A percentile compares a stretch with the other conserved stretches of the same genome.
Conservation (phyloP, 805 yeast species). For the Candida insectorum region DNA sequence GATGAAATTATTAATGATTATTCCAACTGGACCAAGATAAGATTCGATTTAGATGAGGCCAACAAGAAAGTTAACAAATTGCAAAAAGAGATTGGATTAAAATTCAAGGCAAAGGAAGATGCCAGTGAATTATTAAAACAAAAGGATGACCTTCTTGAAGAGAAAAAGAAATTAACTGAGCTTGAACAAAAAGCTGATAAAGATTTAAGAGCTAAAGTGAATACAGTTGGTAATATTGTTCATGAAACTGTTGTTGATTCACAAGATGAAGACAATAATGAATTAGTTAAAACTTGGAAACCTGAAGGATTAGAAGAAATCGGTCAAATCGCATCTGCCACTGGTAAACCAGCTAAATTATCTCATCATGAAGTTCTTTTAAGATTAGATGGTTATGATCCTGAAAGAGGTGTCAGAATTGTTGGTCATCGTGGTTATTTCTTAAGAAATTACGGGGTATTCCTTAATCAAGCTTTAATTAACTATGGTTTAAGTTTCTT, state of each 20-base stretch:
- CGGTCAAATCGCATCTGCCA: conserved; percentile 68
- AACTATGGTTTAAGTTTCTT: conserved; percentile 91
- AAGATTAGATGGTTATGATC: conserved; percentile 96
- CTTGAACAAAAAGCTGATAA: conserved; percentile 79
- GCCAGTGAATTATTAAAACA: conserved; percentile 77
- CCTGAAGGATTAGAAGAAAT: conserved; percentile 66
- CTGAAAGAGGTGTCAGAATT: conserved; percentile 96
- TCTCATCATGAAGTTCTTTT: conserved; percentile 95
- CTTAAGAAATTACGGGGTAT: conserved; percentile 92
- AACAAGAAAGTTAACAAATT: conserved; percentile 86
- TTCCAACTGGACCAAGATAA: conserved; percentile 82
- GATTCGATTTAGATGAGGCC: conserved; percentile 81
- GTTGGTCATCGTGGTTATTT: conserved; percentile 99
- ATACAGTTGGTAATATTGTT: conserved; percentile 88
- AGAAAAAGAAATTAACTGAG: conserved; percentile 64
- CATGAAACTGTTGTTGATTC: conserved; percentile 89
- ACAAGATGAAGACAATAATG: conserved; percentile 87
- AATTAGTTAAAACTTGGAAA: conserved; percentile 80
- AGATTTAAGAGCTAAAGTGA: conserved; percentile 73
- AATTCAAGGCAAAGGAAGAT: conserved; percentile 93
- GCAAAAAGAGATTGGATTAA: conserved; percentile 90
- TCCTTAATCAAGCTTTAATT: conserved; percentile 95
- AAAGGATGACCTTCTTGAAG: conserved; percentile 70
- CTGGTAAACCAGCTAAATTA: conserved; percentile 70
- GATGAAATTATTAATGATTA: conserved; percentile 92